Percentiles rank a stretch among this genome's conserved stretches.
phyloP scores from a whole-genome alignment of 1,284 basidiomycete species.

The Schizophyllum amplum region DNA sequence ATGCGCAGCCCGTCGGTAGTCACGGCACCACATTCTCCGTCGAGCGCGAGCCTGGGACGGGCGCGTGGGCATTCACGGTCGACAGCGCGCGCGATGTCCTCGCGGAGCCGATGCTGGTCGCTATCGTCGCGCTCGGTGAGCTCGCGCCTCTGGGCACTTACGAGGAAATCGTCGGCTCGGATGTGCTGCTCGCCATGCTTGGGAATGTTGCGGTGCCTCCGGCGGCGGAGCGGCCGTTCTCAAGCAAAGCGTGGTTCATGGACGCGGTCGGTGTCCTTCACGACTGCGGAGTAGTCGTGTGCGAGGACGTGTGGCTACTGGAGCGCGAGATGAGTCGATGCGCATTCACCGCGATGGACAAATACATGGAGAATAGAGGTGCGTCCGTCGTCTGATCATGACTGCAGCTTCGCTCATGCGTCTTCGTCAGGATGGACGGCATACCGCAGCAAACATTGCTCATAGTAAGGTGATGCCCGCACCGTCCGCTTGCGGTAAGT shows the following conservation, averaged over 20 bases:
- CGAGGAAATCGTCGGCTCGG: conserved; percentile 31
- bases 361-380: conserved; percentile 36
- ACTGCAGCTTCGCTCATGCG: conserved; percentile 3
- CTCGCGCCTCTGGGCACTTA: conserved; percentile 31
- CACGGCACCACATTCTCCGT: conserved; percentile 36
- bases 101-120: conserved; percentile 30
- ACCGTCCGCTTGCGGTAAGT: too few relatives aligned
- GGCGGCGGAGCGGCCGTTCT: conserved; percentile 27
- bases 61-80: conserved; percentile 30
- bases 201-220: conserved; percentile 28
- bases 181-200: conserved; percentile 32
- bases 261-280: conserved; percentile 35
- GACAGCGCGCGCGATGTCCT: conserved; percentile 26
- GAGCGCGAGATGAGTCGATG: conserved; percentile 35
- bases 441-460: conserved; percentile 22
- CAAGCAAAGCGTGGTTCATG: conserved; percentile 36
- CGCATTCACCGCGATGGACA: conserved; percentile 38
- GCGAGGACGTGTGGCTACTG: conserved; percentile 36
- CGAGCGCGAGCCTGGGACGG: conserved; percentile 21
- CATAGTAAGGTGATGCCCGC: too few relatives aligned
- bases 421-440: conserved; percentile 23
- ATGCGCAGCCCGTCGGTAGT: conserved; percentile 27
- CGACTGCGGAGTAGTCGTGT: conserved; percentile 35
- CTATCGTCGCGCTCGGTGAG: conserved; percentile 31
- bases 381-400: conserved; percentile 5